Conservation (phyloP, 2,329 filamentous ascomycete species). For the Exophiala viscosa region DNA sequence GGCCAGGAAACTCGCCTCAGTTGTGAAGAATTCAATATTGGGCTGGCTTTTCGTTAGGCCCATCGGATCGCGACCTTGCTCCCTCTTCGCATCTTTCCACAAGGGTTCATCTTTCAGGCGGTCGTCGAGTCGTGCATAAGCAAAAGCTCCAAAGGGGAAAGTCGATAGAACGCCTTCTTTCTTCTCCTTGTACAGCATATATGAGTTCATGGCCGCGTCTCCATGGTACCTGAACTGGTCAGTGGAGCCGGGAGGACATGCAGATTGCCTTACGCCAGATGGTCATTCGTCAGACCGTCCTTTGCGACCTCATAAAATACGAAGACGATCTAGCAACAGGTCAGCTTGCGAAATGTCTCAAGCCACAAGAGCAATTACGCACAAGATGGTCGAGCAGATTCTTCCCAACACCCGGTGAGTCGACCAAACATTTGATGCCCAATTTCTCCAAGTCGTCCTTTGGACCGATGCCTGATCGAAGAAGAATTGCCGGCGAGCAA, state of each 20-base stretch:
- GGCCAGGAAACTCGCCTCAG: constrained; percentile 50
- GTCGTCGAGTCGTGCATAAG: constrained; percentile 59
- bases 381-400: constrained; percentile 54
- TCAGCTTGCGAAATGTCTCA: constrained; percentile 25
- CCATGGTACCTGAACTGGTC: constrained; percentile 45
- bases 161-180: constrained; percentile 57
- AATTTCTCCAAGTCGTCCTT: constrained; percentile 40
- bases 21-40: constrained; percentile 61
- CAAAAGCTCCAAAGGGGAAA: constrained; percentile 62
- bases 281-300: constrained; percentile 53
- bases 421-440: constrained; percentile 43
- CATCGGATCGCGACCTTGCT: constrained; percentile 60
- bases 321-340: constrained; percentile 47
- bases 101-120: constrained; percentile 53
- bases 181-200: constrained; percentile 55
- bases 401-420: constrained; percentile 52
- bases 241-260: background rate
- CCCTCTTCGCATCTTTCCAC: constrained; percentile 50
- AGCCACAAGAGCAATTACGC: constrained; percentile 25
- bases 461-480: constrained; percentile 53
- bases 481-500: constrained; percentile 51
- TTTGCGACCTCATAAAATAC: constrained; percentile 59
- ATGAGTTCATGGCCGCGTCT: constrained; percentile 49
- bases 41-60: constrained; percentile 55
- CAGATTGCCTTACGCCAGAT: constrained; percentile 38